Base-by-base conservation (phyloP, 345 rosid species). In the Carallia pectinifolia region DNA sequence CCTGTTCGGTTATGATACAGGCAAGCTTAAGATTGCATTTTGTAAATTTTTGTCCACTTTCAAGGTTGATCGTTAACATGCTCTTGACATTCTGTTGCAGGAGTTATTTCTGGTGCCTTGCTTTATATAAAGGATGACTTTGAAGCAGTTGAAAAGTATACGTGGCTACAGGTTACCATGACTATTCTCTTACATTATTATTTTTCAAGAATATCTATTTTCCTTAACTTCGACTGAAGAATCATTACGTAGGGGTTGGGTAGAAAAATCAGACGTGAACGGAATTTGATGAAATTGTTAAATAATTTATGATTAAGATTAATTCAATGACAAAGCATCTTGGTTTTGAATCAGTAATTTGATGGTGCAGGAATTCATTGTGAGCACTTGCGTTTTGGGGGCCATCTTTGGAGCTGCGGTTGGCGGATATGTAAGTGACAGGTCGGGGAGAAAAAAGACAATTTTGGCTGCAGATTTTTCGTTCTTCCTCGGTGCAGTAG, bases 1-100 rank as follows among this genome's bases (percentile, higher is more conserved):
- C 58, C 86, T 90, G 64, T 96, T 96, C 66, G 99, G 99, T 2
- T 96, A 96, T 66, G 99, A 96, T 67, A 96, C 99, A 31, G 98
- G 98, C 68, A 72, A 69, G 50, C 50, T 12, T 44, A 3, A 44
- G 4, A 44, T 13, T 44, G 50, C 50, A 12, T 44, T 44, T 3
- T 44, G 50, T 44, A 44, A 44, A 10, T 15, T 3, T 3, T 44
- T 12, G 33, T 5, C 31, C 31, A 55, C 15, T 23, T 23, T 55
- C 33, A 55, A 23, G 60, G 1, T 9, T 3, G 60, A 55, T 17
- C 62, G 69, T 15, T 17, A 8, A 54, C 18, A 2, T 30, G 44
- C 13, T 10, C 40, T 31, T 59, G 47, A 54, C 34, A 1, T 17
- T 65, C 71, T 13, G 36, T 4, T 73, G 50, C 53, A 89, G 95